phyloP scores from a whole-genome alignment of 106 monocot genomes.

The Cymbidium sinense region DNA sequence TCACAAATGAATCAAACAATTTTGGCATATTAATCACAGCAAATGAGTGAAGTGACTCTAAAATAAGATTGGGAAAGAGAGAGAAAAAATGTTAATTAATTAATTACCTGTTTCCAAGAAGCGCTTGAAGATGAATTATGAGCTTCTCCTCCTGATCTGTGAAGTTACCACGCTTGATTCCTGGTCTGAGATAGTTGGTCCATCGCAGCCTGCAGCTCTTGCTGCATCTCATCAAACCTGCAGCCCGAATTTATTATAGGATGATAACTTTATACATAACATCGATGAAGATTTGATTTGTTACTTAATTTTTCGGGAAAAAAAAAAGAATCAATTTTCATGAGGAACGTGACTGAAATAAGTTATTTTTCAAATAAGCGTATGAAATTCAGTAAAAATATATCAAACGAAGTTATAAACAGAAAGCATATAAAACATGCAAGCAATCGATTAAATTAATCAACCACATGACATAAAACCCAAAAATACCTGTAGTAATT shows the following conservation, averaged over 20 bases:
- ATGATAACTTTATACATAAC: background rate
- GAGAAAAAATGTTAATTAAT: background rate
- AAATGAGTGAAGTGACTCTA: background rate
- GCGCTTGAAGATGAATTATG: slow-evolving; percentile 52
- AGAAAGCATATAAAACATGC: too few species aligned
- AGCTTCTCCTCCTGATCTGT: slow-evolving; percentile 46
- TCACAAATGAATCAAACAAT: background rate
- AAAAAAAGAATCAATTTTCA: background rate
- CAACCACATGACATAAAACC: too few species aligned
- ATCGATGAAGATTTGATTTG: background rate
- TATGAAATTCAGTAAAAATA: too few species aligned
- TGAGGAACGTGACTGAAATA: background rate
- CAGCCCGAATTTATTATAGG: background rate
- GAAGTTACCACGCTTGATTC: slow-evolving; percentile 45
- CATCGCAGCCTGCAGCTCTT: slow-evolving; percentile 49
- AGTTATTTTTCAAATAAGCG: too few species aligned
- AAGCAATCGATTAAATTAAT: background rate
- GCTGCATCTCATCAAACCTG: slow-evolving; percentile 48
- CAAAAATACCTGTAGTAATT: too few species aligned
- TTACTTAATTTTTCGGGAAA: background rate
- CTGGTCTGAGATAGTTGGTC: slow-evolving; percentile 51
- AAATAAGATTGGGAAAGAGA: background rate
- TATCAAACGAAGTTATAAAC: too few species aligned
- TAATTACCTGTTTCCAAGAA: slow-evolving; percentile 37
- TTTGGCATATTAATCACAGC: background rate